These are phyloP conservation scores for Endoconidiophora laricicola DNA, from an alignment of 2,329 filamentous ascomycete species.

Conservation along the genomic window DNA sequence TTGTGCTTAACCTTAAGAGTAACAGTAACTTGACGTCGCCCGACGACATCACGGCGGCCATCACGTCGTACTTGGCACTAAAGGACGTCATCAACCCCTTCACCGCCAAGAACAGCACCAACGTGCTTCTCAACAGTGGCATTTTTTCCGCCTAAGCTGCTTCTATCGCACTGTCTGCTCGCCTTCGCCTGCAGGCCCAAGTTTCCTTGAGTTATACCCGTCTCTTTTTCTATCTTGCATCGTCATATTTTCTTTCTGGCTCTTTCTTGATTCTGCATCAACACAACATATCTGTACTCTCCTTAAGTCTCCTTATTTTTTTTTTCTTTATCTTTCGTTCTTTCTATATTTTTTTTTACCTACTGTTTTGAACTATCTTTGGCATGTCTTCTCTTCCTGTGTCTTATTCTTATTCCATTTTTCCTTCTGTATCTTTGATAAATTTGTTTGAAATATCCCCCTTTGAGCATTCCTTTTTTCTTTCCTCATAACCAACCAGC, in stretches of 20 bases:
- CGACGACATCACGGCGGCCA: constrained; percentile 1
- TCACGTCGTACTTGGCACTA: constrained; percentile 1
- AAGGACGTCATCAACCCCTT: constrained; percentile 6
- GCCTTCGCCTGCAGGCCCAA: not conserved
- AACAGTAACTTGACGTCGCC: constrained; percentile 3
- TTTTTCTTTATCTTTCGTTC: not conserved
- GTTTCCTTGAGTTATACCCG: not conserved
- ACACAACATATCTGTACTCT: not conserved
- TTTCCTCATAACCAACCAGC: not conserved
- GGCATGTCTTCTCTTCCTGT: not conserved
- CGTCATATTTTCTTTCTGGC: not conserved
- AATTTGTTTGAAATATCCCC: no score
- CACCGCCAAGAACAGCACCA: not conserved
- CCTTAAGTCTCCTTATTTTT: not conserved
- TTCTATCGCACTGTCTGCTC: not conserved
- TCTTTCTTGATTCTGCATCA: not conserved
- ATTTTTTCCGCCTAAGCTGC: not conserved
- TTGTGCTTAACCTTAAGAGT: constrained; percentile 10
- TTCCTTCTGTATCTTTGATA: not conserved
- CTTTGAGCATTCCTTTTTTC: not conserved
- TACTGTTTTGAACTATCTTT: not conserved
- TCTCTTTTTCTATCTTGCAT: constrained; percentile 3
- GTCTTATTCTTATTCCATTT: not conserved
- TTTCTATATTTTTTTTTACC: not conserved
- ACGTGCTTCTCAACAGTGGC: constrained; percentile 5